These are phyloP conservation scores for Williopsis jadinii DNA, from an alignment of 1,139 yeast genomes.

Conservation along the genomic window DNA sequence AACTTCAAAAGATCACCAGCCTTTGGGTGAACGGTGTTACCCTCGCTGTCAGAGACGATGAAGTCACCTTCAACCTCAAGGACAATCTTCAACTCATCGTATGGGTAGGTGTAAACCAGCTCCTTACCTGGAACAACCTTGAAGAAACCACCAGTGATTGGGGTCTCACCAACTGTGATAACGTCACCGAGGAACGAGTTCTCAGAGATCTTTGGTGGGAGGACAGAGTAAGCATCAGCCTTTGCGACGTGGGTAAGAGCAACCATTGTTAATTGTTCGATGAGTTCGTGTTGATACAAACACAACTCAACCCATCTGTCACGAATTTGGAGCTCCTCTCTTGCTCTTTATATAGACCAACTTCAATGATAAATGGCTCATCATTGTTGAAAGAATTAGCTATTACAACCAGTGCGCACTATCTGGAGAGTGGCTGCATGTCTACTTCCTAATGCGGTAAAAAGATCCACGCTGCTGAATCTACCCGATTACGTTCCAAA, in stretches of 20 bases:
- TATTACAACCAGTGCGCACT: background rate
- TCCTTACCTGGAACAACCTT: slow-evolving; percentile 55
- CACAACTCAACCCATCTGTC: background rate
- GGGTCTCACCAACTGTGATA: slow-evolving; percentile 45
- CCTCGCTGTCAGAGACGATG: slow-evolving; percentile 39
- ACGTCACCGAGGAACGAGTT: slow-evolving; percentile 51
- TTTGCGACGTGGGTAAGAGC: slow-evolving; percentile 51
- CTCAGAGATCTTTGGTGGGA: slow-evolving; percentile 46
- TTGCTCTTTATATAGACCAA: too few species aligned
- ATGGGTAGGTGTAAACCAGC: slow-evolving; percentile 45
- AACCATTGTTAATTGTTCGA: slow-evolving; percentile 30
- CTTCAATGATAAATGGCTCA: too few species aligned
- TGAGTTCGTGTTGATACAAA: background rate
- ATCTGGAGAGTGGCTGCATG: background rate
- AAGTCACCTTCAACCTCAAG: slow-evolving; percentile 36
- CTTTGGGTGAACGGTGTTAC: slow-evolving; percentile 35
- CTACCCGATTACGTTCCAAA: too few species aligned
- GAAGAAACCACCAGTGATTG: slow-evolving; percentile 51
- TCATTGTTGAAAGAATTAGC: background rate
- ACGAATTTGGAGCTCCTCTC: too few species aligned
- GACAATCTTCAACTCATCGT: slow-evolving; percentile 45
- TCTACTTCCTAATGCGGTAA: slow-evolving; percentile 3
- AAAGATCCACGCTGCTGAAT: slow-evolving; percentile 1
- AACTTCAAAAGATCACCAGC: slow-evolving; percentile 44
- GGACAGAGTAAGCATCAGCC: slow-evolving; percentile 46